Base-by-base conservation (phyloP, 164 flowering plant genomes). In the Vitis labrusca region DNA sequence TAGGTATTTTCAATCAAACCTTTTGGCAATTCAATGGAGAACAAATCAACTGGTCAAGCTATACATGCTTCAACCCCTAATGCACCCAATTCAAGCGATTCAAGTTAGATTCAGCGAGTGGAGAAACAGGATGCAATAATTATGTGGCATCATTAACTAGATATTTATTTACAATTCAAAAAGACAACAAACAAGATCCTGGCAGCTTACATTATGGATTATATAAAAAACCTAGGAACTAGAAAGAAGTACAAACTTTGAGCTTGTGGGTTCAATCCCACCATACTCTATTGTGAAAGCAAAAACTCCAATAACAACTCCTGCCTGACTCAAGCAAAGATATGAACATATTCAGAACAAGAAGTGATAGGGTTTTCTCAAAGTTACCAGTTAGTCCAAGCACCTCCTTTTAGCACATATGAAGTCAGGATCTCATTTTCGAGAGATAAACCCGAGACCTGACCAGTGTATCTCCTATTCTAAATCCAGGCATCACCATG, bases 401-500 rank as follows among this genome's bases (percentile, higher is more conserved):
- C 54, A 59, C 69, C 66, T 47, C 10, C 19, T 23, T 56, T 13
- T n/a, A 48, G 50, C 75, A 67, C 10, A 9, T 12, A 13, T 49
- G 51, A 48, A 6, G 49, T 29, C 49, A 65, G 37, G 30, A 54
- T 50, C 48, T 56, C 55, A 16, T 52, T 61, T 61, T 52, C 5
- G 85, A 77, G 53, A 79, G 60, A 71, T 82, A 86, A 27, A 88
- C 88, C 64, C 67, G 79, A 27, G 89, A 78, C 71, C 44, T 78
- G 59, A 85, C 50, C 59, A 86, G 27, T 27, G 44, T 64, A 55
- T 74, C 73, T 47, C 87, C 84, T 63, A 80, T 63, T 73, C 72
- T 80, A 69, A 86, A 85, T 13, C 92, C 90, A 27, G 92, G 90
- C 76, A 81, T 79, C 57, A 86, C 77, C 87, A 83, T 83, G 27